These are phyloP conservation scores for Solanum etuberosum DNA, from an alignment of 257 asterid species.

Conservation along the genomic window DNA sequence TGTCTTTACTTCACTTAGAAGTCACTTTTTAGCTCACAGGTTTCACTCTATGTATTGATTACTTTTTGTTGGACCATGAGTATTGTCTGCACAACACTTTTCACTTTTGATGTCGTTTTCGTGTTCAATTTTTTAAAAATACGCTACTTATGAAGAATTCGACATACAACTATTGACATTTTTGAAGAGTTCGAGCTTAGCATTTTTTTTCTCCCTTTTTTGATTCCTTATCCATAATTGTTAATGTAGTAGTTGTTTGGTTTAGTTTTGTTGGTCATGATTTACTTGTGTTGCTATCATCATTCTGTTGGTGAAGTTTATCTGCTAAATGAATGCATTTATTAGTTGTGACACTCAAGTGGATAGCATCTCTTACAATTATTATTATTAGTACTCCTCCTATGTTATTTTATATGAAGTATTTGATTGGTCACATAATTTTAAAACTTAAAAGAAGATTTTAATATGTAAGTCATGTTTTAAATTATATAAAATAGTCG, in stretches of 20 bases:
- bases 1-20: slow-evolving; percentile 38
- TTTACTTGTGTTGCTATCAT: background rate
- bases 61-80: background rate
- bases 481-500: too few species aligned
- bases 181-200: background rate
- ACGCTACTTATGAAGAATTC: too few species aligned
- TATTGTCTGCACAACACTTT: too few species aligned
- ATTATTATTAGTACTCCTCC: too few species aligned
- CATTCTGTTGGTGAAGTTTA: background rate
- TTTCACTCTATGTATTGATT: slow-evolving; percentile 7
- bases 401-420: background rate
- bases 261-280: background rate
- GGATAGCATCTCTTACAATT: background rate
- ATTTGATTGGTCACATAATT: background rate
- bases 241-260: background rate
- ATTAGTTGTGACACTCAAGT: background rate
- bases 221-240: background rate
- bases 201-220: background rate
- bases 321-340: background rate
- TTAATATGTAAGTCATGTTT: background rate
- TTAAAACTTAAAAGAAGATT: background rate
- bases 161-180: too few species aligned
- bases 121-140: too few species aligned
- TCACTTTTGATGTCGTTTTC: too few species aligned
- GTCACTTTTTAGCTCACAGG: slow-evolving; percentile 9